These are phyloP conservation scores for Cyclostephanos invisitatus DNA, from an alignment of 108 stramenopile species.

Conservation along the genomic window DNA sequence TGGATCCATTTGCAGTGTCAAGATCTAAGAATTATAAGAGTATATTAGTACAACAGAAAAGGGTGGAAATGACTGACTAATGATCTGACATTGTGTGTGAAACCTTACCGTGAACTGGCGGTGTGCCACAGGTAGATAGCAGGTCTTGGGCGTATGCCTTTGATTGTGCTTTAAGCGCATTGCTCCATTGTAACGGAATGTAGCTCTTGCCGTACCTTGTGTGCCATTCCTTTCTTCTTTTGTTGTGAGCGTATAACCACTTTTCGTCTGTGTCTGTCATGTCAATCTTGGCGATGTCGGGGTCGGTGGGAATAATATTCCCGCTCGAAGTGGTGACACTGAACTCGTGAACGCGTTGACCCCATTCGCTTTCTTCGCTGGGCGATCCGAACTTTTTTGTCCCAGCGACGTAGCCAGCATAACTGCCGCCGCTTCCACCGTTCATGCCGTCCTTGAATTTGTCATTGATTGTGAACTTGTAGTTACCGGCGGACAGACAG, in stretches of 20 bases:
- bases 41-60: not conserved
- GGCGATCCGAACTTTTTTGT: conserved; percentile 18
- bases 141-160: conserved; percentile 12
- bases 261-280: conserved; percentile 7
- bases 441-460: conserved; percentile 39
- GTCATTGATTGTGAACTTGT: conserved; percentile 25
- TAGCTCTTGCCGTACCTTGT: conserved; percentile 17
- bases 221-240: conserved; percentile 27
- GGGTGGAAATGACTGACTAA: not conserved
- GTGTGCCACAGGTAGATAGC: not conserved
- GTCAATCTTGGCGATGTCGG: not conserved
- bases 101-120: conserved; percentile 10
- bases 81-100: not conserved
- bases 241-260: conserved; percentile 35
- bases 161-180: conserved; percentile 7
- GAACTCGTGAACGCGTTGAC: conserved; percentile 15
- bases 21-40: conserved; percentile 1
- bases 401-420: conserved; percentile 20
- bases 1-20: no score
- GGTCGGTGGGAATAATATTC: not conserved
- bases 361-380: conserved; percentile 18
- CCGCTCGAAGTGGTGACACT: not conserved
- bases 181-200: conserved; percentile 29
- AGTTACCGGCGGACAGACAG: conserved; percentile 24
- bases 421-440: conserved; percentile 16